phyloP scores from a whole-genome alignment of 1,284 basidiomycete species.

The Cronartium quercuum region DNA sequence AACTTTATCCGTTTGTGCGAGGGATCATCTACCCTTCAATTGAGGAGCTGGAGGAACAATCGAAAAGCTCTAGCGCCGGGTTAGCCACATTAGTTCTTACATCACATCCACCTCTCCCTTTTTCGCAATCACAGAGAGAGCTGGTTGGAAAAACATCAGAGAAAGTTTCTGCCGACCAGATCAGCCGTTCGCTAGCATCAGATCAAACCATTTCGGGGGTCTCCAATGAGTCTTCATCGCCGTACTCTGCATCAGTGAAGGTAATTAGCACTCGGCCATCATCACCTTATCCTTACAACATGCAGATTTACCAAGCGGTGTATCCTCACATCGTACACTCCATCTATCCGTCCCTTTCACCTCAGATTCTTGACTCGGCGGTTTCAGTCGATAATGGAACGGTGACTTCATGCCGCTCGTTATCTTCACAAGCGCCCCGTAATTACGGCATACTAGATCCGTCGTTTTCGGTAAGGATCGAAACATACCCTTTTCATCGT shows the following conservation, averaged over 20 bases:
- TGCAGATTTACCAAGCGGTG: slow-evolving; percentile 7
- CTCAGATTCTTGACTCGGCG: background rate
- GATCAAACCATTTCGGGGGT: background rate
- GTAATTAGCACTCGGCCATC: background rate
- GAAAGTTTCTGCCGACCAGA: background rate
- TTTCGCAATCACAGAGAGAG: background rate
- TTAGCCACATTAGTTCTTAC: background rate
- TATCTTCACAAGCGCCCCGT: background rate
- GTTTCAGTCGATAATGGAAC: background rate
- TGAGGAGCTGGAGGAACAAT: background rate
- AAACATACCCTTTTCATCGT: too few relatives aligned
- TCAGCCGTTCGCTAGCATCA: background rate
- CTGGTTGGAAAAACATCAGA: background rate
- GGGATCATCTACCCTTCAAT: background rate
- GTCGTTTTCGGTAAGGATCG: background rate
- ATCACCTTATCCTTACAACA: slow-evolving; percentile 21
- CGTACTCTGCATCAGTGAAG: background rate
- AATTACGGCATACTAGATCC: background rate
- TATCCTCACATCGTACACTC: slow-evolving; percentile 10
- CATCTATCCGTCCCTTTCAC: background rate
- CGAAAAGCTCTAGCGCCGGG: background rate
- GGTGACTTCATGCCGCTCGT: background rate
- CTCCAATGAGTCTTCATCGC: background rate
- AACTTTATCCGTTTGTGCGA: background rate
- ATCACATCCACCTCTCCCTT: background rate